Evolutionary conservation across 768 basidiomycete species (phyloP).

Genomic region (Boletus patriciae): DNA sequence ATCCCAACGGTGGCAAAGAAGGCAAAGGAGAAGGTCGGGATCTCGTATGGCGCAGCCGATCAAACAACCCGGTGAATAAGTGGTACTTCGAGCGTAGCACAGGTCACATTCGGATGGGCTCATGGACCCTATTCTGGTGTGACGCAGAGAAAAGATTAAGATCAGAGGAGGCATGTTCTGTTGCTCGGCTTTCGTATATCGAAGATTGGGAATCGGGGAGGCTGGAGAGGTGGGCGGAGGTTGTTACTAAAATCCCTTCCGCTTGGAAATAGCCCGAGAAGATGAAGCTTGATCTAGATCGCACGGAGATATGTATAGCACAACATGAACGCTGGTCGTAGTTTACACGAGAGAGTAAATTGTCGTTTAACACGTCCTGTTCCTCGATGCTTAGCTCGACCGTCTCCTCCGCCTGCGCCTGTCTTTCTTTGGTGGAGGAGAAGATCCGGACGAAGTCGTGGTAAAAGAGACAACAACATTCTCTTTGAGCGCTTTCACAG

Average conservation of each 20-base stretch:
- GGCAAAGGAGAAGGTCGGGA: slow-evolving; percentile 91
- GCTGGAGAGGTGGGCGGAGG: slow-evolving; percentile 64
- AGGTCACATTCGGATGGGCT: slow-evolving; percentile 81
- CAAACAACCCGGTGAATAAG: slow-evolving; percentile 95
- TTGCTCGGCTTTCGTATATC: slow-evolving; percentile 65
- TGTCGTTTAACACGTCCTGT: background rate
- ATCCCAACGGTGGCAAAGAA: slow-evolving; percentile 90
- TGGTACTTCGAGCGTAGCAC: slow-evolving; percentile 98
- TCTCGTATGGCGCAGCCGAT: slow-evolving; percentile 91
- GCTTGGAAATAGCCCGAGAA: slow-evolving; percentile 58
- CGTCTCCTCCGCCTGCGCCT: slow-evolving; percentile 31
- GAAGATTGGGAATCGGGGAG: slow-evolving; percentile 78
- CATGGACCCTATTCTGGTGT: slow-evolving; percentile 98
- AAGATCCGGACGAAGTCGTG: slow-evolving; percentile 27
- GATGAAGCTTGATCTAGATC: background rate
- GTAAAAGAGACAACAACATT: slow-evolving; percentile 33
- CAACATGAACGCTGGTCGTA: background rate
- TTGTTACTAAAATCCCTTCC: slow-evolving; percentile 70
- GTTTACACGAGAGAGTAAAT: slow-evolving; percentile 2
- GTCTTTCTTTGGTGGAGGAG: slow-evolving; percentile 32
- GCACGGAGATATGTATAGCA: slow-evolving; percentile 20
- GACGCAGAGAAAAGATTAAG: slow-evolving; percentile 88
- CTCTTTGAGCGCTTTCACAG: slow-evolving; percentile 35
- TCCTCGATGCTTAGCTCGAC: slow-evolving; percentile 22
- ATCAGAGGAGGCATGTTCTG: slow-evolving; percentile 64